Evolutionary conservation across 805 yeast genomes (phyloP), one percentile per base, ranked within the genome.

Genomic region (Lachancea sp.): DNA sequence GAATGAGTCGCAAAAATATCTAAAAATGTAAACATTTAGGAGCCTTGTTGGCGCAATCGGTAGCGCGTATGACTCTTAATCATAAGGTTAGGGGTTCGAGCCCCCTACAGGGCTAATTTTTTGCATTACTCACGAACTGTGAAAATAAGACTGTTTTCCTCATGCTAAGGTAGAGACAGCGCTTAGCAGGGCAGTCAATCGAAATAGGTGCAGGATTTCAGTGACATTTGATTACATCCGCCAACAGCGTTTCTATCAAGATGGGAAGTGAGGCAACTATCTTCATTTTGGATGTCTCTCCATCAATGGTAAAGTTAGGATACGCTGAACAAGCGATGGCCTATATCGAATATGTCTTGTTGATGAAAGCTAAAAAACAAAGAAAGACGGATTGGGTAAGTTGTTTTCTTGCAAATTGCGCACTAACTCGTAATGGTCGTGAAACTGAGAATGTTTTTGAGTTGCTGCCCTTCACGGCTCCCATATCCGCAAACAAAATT

Each of bases 301-400:
- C 43, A 11, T 45, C 50, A 6, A 48, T 56, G 52, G 33, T 50
- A 1, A 24, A 31, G 1, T 36, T 41, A 2, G 50, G 43, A 9
- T 39, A 32, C 17, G 38, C 49, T 3, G 39, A 46, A 3, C 48
- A 50, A 13, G 48, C 51, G 2, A 24, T 45, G 12, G 47, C 55
- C n/a, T 58, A 57, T 36, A 33, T 60, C 17, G 61, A 57, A 36
- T 51, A 53, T 41, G 44, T 54, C 9, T 32, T 58, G 24, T 37
- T 56, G 34, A 52, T 51, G 23, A 60, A 60, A 41, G 49, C 49
- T 31, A 55, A 51, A 36, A 47, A 49, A 30, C 39, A 37, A 19
- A 54, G 64, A 21, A 60, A 57, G 48, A 60, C 64, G 1, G 63
- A 60, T 41, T 60, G 53, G 51, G 41, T 50, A 15, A 48, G 50